Base-by-base conservation (phyloP, 176 grass and related monocot species). In the Puya raimondii region DNA sequence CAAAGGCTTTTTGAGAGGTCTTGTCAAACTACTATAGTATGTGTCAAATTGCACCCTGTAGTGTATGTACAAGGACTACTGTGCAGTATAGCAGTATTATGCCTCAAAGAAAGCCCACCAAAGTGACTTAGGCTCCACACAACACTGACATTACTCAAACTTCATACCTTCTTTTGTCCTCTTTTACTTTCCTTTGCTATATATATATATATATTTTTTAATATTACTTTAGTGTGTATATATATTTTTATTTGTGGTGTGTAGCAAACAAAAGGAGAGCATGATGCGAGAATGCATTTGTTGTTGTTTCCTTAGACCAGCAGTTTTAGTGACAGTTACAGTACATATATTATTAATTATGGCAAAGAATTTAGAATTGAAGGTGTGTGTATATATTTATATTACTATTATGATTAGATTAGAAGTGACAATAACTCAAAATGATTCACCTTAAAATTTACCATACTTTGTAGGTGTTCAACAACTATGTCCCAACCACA, bases 1-100 rank as follows among this genome's bases (percentile, higher is more conserved):
- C 53, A 52, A 64, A 74, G 23, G 72, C 79, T 72, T 66, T 72
- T 70, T 65, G 87, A 86, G 49, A 71, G 29, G 77, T 80, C 83
- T 58, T 64, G 71, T 80, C 80, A 80, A 42, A 42, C 33, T 42
- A 79, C 64, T 50, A 82, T 69, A 77, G 77, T 75, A 12, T 16
- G 77, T 53, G 72, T 70, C 18, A 58, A 42, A 42, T 42, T 42
- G 33, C 18, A 53, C 48, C 25, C 25, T 26, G 25, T n/a, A n/a
- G 57, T 50, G 66, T 12, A 67, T 61, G 65, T 20, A 70, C 81
- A 73, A 49, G 42, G 59, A 42, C 47, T 51, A 48, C n/a, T 5
- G 25, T 70, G 49, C 27, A 67, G 42, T 53, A 70, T 47, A 42
- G 9, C 48, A 53, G 11, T 70, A 63, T 70, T 47, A 54, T 72